These are phyloP conservation scores for Dipodascopsis uninucleata DNA, from an alignment of 805 yeast species.

Conservation along the genomic window DNA sequence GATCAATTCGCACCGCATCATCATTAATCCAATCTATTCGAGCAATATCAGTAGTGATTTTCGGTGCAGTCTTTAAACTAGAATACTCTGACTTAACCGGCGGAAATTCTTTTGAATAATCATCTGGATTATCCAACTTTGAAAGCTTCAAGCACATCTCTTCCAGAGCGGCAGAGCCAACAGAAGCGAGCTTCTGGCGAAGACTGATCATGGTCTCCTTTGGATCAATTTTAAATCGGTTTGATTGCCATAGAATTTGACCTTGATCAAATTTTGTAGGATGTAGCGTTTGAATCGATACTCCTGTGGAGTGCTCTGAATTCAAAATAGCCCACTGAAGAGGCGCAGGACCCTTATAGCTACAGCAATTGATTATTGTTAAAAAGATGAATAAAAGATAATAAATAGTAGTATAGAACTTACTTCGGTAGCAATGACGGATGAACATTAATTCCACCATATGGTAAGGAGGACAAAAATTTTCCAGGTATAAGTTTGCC, in stretches of 20 bases:
- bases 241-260: conserved; percentile 57
- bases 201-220: conserved; percentile 48
- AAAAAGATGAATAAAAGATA: neutral
- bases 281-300: conserved; percentile 83
- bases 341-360: conserved; percentile 84
- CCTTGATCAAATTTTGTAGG: conserved; percentile 86
- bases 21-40: conserved; percentile 11
- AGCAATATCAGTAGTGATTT: conserved; percentile 9
- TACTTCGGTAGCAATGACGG: conserved; percentile 77
- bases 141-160: conserved; percentile 41
- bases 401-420: neutral
- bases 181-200: conserved; percentile 48
- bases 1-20: conserved; percentile 11
- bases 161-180: conserved; percentile 60
- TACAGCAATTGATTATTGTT: neutral
- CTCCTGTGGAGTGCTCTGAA: conserved; percentile 65
- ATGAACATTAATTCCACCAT: conserved; percentile 84
- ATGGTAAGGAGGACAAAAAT: conserved; percentile 48
- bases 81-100: conserved; percentile 1
- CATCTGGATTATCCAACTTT: conserved; percentile 1
- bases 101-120: neutral
- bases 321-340: conserved; percentile 73
- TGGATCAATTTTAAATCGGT: conserved; percentile 40
- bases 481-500: conserved; percentile 72
- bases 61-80: conserved; percentile 18